Conservation (phyloP, 2,329 filamentous ascomycete species). For the Xylaria multiplex region DNA sequence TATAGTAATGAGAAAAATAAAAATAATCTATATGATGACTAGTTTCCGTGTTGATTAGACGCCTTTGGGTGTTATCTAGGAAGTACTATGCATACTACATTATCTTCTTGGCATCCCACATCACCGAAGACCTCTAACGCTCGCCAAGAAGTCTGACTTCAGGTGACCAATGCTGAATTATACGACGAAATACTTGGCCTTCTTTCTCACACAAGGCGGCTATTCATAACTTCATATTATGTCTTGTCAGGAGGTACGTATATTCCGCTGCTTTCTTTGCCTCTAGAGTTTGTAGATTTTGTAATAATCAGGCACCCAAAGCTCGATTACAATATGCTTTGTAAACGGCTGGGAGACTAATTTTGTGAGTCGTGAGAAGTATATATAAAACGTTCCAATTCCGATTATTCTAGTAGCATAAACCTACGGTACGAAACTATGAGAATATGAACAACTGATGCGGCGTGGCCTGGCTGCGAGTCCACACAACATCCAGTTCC, state of each 20-base stretch:
- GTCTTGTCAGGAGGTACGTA: not conserved
- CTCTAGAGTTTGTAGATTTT: not conserved
- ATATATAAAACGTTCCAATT: conserved; percentile 7
- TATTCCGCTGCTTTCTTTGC: not conserved
- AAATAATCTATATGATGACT: not conserved
- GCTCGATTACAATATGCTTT: conserved; percentile 20
- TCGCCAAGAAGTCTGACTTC: conserved; percentile 10
- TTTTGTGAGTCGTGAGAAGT: not conserved
- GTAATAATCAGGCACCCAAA: not conserved
- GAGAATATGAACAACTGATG: not conserved
- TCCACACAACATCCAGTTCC: not conserved
- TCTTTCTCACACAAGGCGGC: not conserved
- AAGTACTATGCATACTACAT: not conserved
- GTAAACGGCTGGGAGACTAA: not conserved
- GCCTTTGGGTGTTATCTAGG: no score
- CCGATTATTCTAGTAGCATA: not conserved
- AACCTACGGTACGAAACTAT: not conserved
- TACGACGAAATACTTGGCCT: not conserved
- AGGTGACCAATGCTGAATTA: not conserved
- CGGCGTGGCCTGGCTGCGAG: not conserved
- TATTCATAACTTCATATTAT: conserved; percentile 3
- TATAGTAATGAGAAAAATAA: not conserved
- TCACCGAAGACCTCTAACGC: conserved; percentile 9
- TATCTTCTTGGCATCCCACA: conserved; percentile 33
- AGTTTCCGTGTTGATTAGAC: no score